Conservation (phyloP, 768 basidiomycete genomes). For the Boletus pseudo-olivaceus region DNA sequence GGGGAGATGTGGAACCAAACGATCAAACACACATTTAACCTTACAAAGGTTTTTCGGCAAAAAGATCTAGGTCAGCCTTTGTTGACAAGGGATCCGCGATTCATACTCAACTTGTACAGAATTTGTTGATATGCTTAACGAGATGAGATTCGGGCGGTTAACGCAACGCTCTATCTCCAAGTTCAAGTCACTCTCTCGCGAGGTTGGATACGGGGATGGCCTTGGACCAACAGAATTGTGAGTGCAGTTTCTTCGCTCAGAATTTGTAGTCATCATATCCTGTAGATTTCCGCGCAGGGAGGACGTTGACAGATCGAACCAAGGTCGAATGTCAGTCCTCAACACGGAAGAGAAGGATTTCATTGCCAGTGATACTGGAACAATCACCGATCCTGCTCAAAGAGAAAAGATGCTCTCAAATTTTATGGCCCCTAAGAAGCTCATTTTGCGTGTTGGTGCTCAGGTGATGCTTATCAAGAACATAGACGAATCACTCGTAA, state of each 20-base stretch:
- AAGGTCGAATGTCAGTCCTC: slow-evolving; percentile 59
- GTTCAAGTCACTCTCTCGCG: slow-evolving; percentile 68
- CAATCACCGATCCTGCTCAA: slow-evolving; percentile 47
- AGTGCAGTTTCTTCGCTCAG: slow-evolving; percentile 21
- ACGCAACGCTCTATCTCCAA: slow-evolving; percentile 58
- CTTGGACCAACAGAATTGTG: slow-evolving; percentile 90
- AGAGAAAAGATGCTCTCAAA: slow-evolving; percentile 80
- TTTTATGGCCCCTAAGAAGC: slow-evolving; percentile 78
- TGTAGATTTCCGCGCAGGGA: slow-evolving; percentile 87
- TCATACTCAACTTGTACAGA: slow-evolving; percentile 41
- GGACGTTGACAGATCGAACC: slow-evolving; percentile 87
- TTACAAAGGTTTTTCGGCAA: slow-evolving; percentile 95
- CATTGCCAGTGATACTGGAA: slow-evolving; percentile 61
- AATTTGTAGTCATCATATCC: background rate
- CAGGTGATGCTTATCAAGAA: slow-evolving; percentile 99
- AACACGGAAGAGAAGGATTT: slow-evolving; percentile 51
- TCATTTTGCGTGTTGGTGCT: slow-evolving; percentile 73
- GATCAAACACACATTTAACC: slow-evolving; percentile 81
- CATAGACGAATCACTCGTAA: slow-evolving; percentile 84
- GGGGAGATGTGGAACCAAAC: slow-evolving; percentile 71
- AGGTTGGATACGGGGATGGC: slow-evolving; percentile 75
- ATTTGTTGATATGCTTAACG: slow-evolving; percentile 95
- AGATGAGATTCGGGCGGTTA: slow-evolving; percentile 90
- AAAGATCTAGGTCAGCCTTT: slow-evolving; percentile 71
- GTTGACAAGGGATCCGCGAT: background rate